phyloP scores from a whole-genome alignment of 1,284 basidiomycete species.

The Boletus semigastroideus region DNA sequence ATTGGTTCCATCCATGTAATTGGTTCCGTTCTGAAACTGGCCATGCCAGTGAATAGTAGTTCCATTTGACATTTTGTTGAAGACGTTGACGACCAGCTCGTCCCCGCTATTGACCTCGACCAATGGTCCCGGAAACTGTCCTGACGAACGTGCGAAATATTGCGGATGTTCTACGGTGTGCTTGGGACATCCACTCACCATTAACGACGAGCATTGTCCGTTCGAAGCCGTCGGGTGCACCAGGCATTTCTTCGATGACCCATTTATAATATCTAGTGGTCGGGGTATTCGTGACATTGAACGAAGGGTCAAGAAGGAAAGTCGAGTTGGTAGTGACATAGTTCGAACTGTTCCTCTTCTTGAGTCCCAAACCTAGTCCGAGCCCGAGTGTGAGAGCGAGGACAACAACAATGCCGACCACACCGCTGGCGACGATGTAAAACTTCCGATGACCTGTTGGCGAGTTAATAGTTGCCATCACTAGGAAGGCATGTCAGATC shows the following conservation, averaged over 20 bases:
- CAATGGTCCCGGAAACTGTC: conserved; percentile 34
- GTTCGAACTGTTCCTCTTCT: conserved; percentile 20
- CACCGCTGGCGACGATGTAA: conserved; percentile 12
- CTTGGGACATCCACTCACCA: conserved; percentile 10
- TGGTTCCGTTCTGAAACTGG: conserved; percentile 35
- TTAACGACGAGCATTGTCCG: conserved; percentile 35
- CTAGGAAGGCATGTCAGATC: not conserved
- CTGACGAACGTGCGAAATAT: conserved; percentile 12
- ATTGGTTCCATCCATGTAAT: conserved; percentile 36
- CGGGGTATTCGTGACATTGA: conserved; percentile 26
- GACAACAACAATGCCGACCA: conserved; percentile 16
- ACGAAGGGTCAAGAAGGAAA: conserved; percentile 29
- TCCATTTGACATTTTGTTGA: conserved; percentile 33
- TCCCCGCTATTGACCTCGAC: conserved; percentile 35
- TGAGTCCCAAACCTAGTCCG: conserved; percentile 26
- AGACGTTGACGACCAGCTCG: conserved; percentile 34
- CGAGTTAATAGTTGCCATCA: not conserved
- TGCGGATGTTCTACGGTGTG: no score
- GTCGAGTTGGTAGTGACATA: conserved; percentile 29
- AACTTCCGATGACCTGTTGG: conserved; percentile 22
- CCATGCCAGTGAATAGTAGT: conserved; percentile 35
- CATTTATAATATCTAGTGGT: conserved; percentile 35
- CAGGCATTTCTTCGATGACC: conserved; percentile 29
- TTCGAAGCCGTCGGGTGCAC: conserved; percentile 32
- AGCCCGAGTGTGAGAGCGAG: conserved; percentile 30